Evolutionary conservation across 495 filamentous ascomycete species (phyloP).

Genomic region (Articulospora tetracladia): DNA sequence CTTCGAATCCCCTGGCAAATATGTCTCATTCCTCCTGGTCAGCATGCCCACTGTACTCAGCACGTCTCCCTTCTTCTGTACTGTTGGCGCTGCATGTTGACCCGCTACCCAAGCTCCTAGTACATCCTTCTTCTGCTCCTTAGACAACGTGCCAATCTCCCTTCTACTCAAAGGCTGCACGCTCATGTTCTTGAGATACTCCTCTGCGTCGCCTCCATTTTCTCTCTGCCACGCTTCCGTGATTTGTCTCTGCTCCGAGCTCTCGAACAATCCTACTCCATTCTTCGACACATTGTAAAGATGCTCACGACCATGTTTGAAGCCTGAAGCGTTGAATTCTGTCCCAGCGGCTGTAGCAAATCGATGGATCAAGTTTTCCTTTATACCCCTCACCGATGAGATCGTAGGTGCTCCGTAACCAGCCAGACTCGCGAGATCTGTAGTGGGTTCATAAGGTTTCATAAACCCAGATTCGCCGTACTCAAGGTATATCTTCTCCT

Average conservation of each 20-base stretch:
- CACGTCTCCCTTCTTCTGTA: constrained; percentile 29
- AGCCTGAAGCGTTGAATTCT: neutral
- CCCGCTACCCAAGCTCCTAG: constrained; percentile 37
- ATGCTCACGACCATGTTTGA: constrained; percentile 5
- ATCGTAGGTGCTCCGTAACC: constrained; percentile 10
- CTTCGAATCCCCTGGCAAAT: constrained; percentile 28
- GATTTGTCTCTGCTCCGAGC: constrained; percentile 13
- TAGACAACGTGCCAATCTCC: constrained; percentile 17
- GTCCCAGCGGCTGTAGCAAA: constrained; percentile 12
- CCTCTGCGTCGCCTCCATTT: constrained; percentile 7
- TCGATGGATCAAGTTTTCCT: constrained; percentile 14
- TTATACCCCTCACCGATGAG: constrained; percentile 1
- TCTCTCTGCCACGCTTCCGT: constrained; percentile 6
- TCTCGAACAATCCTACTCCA: constrained; percentile 17
- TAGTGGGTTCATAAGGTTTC: constrained; percentile 14
- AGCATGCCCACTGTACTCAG: constrained; percentile 32
- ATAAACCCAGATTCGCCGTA: constrained; percentile 2
- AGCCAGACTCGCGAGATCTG: constrained; percentile 5
- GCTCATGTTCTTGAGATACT: neutral
- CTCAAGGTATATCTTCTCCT: constrained; percentile 10
- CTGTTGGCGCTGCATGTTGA: constrained; percentile 32
- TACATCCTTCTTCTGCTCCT: constrained; percentile 25
- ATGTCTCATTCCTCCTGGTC: constrained; percentile 33
- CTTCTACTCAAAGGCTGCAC: neutral
- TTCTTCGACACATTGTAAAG: neutral